Base-by-base conservation (phyloP, 1,284 basidiomycete species). In the Trametes polyzona region DNA sequence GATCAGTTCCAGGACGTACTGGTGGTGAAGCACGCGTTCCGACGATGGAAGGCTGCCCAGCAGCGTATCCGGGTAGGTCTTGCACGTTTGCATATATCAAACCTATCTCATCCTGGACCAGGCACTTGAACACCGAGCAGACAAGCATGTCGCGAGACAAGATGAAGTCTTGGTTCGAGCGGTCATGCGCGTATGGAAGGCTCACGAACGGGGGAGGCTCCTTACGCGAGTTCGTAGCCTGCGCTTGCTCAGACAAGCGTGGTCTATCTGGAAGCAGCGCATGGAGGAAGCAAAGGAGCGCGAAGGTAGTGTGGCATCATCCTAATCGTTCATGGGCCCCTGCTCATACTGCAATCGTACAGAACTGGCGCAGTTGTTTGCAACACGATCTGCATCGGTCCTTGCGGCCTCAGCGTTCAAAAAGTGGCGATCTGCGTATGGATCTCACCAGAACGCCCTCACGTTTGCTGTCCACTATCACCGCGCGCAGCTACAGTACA, bases 131-230 rank as follows among this genome's bases (percentile, higher is more conserved):
- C 74, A 67, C 53, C 81, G 81, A 27, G 88, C 84, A 5, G 70
- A 74, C 55, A 87, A 84, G 58, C 81, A 88, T 65, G 56, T 84
- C 17, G 73, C 76, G 36, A 79, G 85, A 37, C 87, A 86, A 67
- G 85, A 92, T 65, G 78, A 78, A 48, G 74, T 87, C 19, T 76
- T 92, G 9, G 62, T 90, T 32, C 80, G 82, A 41, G 90, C 86
- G 19, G 75, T 90, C 33, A 73, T 82, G 63, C 78, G 86, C 46
- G 83, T 92, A 17, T 91, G 91, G 90, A 85, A 83, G 65, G 86
- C 88, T 26, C 83, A 83, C 44, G 87, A 88, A 68, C 81, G 86
- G 16, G 87, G 87, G 17, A 75, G 74, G 49, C 77, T 86, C 21
- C 76, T 92, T 10, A 81, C 83, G 60, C 79, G 83, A 41, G 81